A percentile compares a stretch with the other conserved stretches of the same genome.
Conservation (phyloP, 2,329 filamentous ascomycete species). For the Arachnopeziza araneosa region DNA sequence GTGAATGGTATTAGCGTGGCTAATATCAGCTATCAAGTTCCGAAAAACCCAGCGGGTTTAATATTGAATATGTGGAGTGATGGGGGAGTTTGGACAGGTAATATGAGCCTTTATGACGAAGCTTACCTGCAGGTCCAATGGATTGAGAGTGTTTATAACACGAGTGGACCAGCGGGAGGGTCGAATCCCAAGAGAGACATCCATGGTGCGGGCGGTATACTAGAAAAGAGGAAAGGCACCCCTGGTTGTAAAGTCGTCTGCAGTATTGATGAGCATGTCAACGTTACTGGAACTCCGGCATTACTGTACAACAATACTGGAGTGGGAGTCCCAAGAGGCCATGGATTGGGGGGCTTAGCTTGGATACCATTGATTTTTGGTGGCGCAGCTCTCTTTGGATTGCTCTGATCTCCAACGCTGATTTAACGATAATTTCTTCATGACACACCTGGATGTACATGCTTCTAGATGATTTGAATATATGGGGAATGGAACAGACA, state of each 20-base stretch:
- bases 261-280: slow-evolving; percentile 24
- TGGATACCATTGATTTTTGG: slow-evolving; percentile 17
- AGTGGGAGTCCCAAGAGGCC: slow-evolving; percentile 6
- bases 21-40: slow-evolving; percentile 25
- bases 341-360: slow-evolving; percentile 10
- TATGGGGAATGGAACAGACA: not conserved
- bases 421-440: not conserved
- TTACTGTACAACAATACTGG: slow-evolving; percentile 23
- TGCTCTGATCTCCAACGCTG: not conserved
- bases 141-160: slow-evolving; percentile 30
- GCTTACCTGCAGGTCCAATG: slow-evolving; percentile 29
- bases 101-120: slow-evolving; percentile 23
- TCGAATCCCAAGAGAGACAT: slow-evolving; percentile 8
- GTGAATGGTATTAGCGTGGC: slow-evolving; percentile 25
- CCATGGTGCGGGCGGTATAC: slow-evolving; percentile 1
- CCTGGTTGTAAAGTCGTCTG: slow-evolving; percentile 25
- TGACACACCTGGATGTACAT: not conserved
- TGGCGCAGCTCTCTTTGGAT: slow-evolving; percentile 11
- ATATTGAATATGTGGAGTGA: slow-evolving; percentile 31
- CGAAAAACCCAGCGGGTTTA: slow-evolving; percentile 21
- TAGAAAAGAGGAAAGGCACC: slow-evolving; percentile 21
- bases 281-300: slow-evolving; percentile 21
- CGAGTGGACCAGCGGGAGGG: slow-evolving; percentile 18
- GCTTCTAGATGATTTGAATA: not conserved
- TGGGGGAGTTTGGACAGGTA: slow-evolving; percentile 28